Conservation (phyloP, 2,329 filamentous ascomycete genomes). For the Penicillium hordei region DNA sequence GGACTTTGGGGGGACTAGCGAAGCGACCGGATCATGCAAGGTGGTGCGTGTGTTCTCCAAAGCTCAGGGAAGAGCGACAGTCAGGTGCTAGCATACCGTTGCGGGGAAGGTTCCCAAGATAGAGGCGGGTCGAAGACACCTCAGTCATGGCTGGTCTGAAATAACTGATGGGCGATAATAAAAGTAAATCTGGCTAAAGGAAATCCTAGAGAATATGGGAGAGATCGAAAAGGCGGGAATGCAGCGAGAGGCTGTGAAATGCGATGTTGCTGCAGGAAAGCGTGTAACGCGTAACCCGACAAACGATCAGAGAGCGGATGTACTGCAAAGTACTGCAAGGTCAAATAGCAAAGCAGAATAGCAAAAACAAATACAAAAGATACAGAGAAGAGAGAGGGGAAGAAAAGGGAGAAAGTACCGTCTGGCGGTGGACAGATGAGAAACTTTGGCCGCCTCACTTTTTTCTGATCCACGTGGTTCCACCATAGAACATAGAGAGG, state of each 20-base stretch:
- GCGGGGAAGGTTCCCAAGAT: constrained; percentile 95
- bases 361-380: neutral
- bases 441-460: constrained; percentile 28
- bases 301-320: neutral
- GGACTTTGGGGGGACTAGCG: neutral
- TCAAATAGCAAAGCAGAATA: neutral
- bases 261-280: constrained; percentile 13
- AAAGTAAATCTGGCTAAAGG: constrained; percentile 9
- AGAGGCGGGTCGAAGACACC: constrained; percentile 92
- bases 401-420: constrained; percentile 17
- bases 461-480: constrained; percentile 26
- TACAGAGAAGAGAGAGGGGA: constrained; percentile 3
- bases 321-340: neutral
- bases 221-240: neutral
- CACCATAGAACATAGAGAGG: neutral
- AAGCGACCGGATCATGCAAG: constrained; percentile 16
- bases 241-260: constrained; percentile 1
- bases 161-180: constrained; percentile 8
- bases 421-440: constrained; percentile 24
- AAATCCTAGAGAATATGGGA: constrained; percentile 5
- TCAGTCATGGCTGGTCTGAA: constrained; percentile 63
- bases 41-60: constrained; percentile 6
- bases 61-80: constrained; percentile 20
- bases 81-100: constrained; percentile 67
- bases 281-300: constrained; percentile 4